Percentiles rank a stretch among this genome's conserved stretches.
These are phyloP conservation scores for Gamarada debralockiae DNA, from an alignment of 495 filamentous ascomycete genomes.

Conservation along the genomic window DNA sequence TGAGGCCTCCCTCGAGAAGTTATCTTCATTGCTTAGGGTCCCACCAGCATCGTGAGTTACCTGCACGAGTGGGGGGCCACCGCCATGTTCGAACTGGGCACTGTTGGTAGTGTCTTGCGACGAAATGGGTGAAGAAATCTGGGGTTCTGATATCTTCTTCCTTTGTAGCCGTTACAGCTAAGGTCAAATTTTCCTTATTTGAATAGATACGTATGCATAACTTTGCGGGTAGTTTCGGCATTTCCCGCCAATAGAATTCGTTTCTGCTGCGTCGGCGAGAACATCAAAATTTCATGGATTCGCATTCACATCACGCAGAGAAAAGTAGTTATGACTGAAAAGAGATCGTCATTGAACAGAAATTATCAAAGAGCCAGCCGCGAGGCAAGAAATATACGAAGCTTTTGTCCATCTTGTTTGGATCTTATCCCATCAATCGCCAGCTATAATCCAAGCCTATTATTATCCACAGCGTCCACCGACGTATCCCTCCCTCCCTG, in stretches of 20 bases:
- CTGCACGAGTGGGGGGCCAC: constrained; percentile 28
- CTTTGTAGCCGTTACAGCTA: constrained; percentile 27
- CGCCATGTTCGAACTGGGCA: constrained; percentile 30
- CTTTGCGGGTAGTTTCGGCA: no score
- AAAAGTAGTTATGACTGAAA: background rate
- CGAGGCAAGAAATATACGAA: constrained; percentile 24
- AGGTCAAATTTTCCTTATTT: constrained; percentile 14
- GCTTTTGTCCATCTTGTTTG: constrained; percentile 16
- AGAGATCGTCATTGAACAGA: constrained; percentile 3
- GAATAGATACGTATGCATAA: background rate
- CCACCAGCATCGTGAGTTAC: constrained; percentile 30
- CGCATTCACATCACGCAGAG: background rate
- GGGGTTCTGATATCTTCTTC: constrained; percentile 22
- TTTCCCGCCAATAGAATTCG: no score
- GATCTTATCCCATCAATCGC: constrained; percentile 17
- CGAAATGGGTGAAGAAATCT: constrained; percentile 20
- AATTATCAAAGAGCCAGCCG: constrained; percentile 23
- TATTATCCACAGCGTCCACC: background rate
- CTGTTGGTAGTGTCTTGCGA: constrained; percentile 19
- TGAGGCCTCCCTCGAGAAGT: constrained; percentile 31
- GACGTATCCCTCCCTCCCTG: background rate
- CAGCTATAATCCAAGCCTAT: background rate
- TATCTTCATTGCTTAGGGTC: constrained; percentile 28
- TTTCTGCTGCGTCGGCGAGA: no score
- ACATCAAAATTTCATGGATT: no score